A percentile compares a stretch with the other conserved stretches of the same genome.
phyloP scores from a whole-genome alignment of 306 rosid species.

The Dalbergia cultrata region DNA sequence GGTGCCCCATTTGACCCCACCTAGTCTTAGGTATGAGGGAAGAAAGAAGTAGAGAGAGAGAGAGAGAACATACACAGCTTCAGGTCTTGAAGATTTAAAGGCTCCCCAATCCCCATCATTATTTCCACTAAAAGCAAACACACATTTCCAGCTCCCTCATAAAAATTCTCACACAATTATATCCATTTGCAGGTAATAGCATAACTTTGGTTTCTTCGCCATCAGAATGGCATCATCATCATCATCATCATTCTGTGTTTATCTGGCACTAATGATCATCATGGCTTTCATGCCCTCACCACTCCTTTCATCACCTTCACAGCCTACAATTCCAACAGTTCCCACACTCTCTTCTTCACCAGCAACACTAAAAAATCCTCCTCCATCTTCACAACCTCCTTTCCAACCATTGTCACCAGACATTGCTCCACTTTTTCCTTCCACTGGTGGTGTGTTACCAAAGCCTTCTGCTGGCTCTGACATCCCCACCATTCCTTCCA shows the following conservation, averaged over 20 bases:
- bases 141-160: constrained; percentile 36
- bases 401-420: constrained; percentile 76
- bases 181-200: constrained; percentile 38
- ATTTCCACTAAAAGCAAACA: constrained; percentile 49
- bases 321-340: constrained; percentile 44
- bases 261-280: constrained; percentile 52
- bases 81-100: constrained; percentile 48
- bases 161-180: constrained; percentile 23
- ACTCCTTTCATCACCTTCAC: constrained; percentile 52
- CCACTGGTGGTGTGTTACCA: constrained; percentile 70
- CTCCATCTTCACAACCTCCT: constrained; percentile 53
- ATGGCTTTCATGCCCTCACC: constrained; percentile 61
- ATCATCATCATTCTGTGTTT: constrained; percentile 59
- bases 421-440: constrained; percentile 87
- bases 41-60: neutral
- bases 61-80: constrained; percentile 44
- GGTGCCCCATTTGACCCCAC: constrained; percentile 53
- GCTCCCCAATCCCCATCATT: constrained; percentile 63
- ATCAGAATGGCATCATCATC: constrained; percentile 58
- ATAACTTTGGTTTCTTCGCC: constrained; percentile 53
- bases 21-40: constrained; percentile 29
- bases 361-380: constrained; percentile 49
- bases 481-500: constrained; percentile 84
- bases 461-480: constrained; percentile 66
- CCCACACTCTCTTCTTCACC: constrained; percentile 61